These are phyloP conservation scores for Aphanomyces invadans DNA, from an alignment of 352 stramenopile species.

Conservation along the genomic window DNA sequence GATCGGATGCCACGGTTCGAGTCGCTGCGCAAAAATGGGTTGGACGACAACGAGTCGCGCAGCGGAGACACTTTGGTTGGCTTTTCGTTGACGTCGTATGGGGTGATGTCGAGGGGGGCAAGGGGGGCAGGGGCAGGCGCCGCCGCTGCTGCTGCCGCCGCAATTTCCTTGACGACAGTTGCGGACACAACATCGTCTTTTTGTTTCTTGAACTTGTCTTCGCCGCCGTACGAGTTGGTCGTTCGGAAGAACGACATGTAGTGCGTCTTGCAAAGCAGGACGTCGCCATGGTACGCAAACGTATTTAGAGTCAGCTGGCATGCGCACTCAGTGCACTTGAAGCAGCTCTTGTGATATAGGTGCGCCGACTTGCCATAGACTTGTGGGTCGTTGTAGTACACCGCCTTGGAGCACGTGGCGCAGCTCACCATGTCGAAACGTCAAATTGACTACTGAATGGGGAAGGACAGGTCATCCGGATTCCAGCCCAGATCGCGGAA, in stretches of 20 bases:
- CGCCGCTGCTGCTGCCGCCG: neutral
- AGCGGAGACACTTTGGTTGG: constrained; percentile 10
- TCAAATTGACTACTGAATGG: constrained; percentile 16
- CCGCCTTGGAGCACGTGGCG: constrained; percentile 25
- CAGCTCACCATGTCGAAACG: constrained; percentile 12
- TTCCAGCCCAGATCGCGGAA: neutral
- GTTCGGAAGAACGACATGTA: constrained; percentile 28
- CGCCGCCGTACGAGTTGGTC: constrained; percentile 26
- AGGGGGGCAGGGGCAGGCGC: neutral
- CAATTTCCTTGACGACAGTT: constrained; percentile 18
- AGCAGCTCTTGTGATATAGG: constrained; percentile 29
- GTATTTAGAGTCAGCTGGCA: constrained; percentile 29
- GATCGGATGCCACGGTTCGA: neutral
- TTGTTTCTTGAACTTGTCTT: constrained; percentile 28
- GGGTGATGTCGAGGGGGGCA: neutral
- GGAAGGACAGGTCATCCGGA: neutral
- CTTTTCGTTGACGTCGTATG: neutral
- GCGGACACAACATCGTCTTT: constrained; percentile 20
- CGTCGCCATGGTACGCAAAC: constrained; percentile 26
- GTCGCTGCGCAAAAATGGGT: constrained; percentile 18
- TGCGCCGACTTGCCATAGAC: constrained; percentile 23
- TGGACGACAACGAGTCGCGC: constrained; percentile 7
- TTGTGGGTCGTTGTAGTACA: constrained; percentile 27
- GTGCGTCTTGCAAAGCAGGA: constrained; percentile 31
- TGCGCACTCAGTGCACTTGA: constrained; percentile 30